Base-by-base conservation (phyloP, 2,329 filamentous ascomycete species). In the Hymenoscyphus occultus region DNA sequence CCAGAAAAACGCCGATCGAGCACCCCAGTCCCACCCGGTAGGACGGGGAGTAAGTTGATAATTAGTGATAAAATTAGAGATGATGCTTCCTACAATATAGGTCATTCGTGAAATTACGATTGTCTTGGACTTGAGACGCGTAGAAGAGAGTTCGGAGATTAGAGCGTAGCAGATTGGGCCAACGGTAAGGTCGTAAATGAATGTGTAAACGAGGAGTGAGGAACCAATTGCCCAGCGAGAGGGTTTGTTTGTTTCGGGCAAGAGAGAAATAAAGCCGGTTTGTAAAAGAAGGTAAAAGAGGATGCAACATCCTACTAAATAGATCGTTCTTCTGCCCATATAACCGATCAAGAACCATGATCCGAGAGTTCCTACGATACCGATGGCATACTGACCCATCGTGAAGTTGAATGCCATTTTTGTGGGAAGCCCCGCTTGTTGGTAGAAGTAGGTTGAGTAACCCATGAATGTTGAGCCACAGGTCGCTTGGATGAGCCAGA, bases 91-190 rank as follows among this genome's bases (percentile, higher is more conserved):
- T 40, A 72, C 62, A 59, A 80, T 79, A 71, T 79, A 80, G 7
- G 73, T 69, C 56, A 76, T 76, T 10, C 79, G 72, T 1, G 77
- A 76, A 22, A 81, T 83, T 0, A 94, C 92, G 32, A 96, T 90
- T 0, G 93, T 96, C 81, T 96, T 96, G 80, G 94, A 92, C 74
- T 92, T 90, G 45, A 97, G 83, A 39, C 80, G 76, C 2, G 76
- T 77, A 0, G 79, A 80, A 0, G 79, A 77, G 13, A 77, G 76
- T 59, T 82, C 80, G 1, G 79, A 73, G 0, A 80, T 76, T 4
- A 81, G 75, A 9, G 76, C 75, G 67, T 80, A 82, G 39, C 77
- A 77, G 12, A 79, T 76, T 1, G 80, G 79, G 1, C 80, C 81
- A 10, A 82, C 74, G 0, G 78, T 80, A 14, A 79, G 68, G 67